Evolutionary conservation across 345 rosid genomes (phyloP).

Genomic region (Orychophragmus violaceus): DNA sequence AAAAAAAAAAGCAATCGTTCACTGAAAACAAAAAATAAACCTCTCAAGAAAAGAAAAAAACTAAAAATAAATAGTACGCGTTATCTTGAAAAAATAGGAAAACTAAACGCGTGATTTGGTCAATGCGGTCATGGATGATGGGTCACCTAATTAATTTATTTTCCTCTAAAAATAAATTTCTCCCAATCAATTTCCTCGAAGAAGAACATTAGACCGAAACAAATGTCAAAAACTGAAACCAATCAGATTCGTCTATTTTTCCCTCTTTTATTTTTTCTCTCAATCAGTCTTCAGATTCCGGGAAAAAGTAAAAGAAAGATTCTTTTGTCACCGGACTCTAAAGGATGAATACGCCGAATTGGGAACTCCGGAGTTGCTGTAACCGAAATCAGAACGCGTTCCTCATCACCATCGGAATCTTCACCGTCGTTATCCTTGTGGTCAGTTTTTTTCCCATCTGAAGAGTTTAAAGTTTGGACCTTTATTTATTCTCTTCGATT

Average conservation of each 20-base stretch:
- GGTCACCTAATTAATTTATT: constrained; percentile 9
- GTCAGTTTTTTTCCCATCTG: constrained; percentile 35
- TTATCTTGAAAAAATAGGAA: not conserved
- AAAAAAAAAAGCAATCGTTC: too few relatives aligned
- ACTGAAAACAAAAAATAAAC: not conserved
- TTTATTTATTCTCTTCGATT: not conserved
- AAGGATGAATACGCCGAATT: constrained; percentile 49
- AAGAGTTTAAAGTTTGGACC: constrained; percentile 5
- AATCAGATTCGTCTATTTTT: constrained; percentile 22
- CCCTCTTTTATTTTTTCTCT: not conserved
- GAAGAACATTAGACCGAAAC: not conserved
- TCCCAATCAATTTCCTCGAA: constrained; percentile 19
- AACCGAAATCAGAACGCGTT: constrained; percentile 57
- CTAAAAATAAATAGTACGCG: not conserved
- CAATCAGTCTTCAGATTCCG: constrained; percentile 21
- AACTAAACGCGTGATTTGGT: constrained; percentile 21
- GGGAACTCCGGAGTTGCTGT: constrained; percentile 90
- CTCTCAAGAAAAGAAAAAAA: not conserved
- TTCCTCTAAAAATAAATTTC: not conserved
- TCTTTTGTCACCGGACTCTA: constrained; percentile 13
- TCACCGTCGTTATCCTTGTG: constrained; percentile 75
- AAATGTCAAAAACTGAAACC: constrained; percentile 21
- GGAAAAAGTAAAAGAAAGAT: not conserved
- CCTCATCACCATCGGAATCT: constrained; percentile 63
- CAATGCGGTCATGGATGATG: constrained; percentile 16